These are phyloP conservation scores for Beta corolliflora DNA, from an alignment of 179 eudicot genomes.

Conservation along the genomic window DNA sequence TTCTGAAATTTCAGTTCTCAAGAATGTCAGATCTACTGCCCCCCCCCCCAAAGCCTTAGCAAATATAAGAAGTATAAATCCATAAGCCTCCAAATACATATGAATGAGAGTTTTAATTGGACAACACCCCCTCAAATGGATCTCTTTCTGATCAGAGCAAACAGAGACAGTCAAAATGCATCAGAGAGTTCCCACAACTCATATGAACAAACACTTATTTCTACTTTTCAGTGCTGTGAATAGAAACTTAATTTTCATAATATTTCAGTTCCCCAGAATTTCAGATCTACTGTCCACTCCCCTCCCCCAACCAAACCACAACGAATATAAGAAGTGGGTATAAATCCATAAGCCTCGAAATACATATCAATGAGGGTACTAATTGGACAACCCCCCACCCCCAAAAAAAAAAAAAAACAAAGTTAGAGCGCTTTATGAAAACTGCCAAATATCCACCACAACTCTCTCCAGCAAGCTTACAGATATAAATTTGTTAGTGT, in stretches of 20 bases:
- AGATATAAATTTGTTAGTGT: no score
- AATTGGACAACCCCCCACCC: no score
- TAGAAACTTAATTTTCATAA: background rate
- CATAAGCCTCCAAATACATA: background rate
- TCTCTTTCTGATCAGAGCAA: background rate
- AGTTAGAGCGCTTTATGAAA: no score
- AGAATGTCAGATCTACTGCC: background rate
- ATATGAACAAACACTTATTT: background rate
- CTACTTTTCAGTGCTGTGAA: background rate
- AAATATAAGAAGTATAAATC: no score
- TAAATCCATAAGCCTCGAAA: background rate
- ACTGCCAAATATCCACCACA: no score
- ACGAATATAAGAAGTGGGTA: background rate
- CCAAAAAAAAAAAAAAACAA: no score
- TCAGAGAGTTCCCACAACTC: background rate
- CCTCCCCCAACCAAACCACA: no score
- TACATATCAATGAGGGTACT: background rate
- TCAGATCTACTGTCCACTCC: background rate
- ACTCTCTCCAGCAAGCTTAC: no score
- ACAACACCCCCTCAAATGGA: background rate
- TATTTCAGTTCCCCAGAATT: background rate
- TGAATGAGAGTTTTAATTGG: background rate
- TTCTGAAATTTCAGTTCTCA: background rate
- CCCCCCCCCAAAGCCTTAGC: background rate
- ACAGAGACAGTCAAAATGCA: background rate